Conservation (phyloP, 371 early-diverging fungal genomes). For the Syncephalastrum monosporum region DNA sequence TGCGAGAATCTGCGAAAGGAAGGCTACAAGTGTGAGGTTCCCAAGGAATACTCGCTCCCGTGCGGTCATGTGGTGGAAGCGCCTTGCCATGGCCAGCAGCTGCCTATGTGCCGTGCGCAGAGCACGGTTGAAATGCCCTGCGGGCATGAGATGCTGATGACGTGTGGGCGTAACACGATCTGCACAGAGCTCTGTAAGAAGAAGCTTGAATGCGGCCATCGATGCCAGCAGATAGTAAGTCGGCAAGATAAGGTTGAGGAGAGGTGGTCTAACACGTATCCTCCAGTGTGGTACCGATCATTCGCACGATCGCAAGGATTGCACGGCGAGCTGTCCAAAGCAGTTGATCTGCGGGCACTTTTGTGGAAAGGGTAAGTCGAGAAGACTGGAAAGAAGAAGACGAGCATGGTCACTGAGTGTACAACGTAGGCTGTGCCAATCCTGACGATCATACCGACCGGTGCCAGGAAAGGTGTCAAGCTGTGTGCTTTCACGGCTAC, state of each 20-base stretch:
- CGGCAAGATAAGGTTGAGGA: too few relatives aligned
- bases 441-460: slow-evolving; percentile 45
- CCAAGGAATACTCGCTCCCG: slow-evolving; percentile 4
- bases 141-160: slow-evolving; percentile 1
- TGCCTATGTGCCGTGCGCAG: too few relatives aligned
- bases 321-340: slow-evolving; percentile 37
- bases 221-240: slow-evolving; percentile 18
- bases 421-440: slow-evolving; percentile 36
- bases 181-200: slow-evolving; percentile 17
- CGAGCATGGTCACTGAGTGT: neutral
- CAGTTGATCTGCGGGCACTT: slow-evolving; percentile 49
- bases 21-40: slow-evolving; percentile 5
- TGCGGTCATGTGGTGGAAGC: slow-evolving; percentile 27
- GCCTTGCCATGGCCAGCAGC: neutral
- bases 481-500: slow-evolving; percentile 43
- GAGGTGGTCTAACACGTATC: neutral
- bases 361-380: slow-evolving; percentile 39
- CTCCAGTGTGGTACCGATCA: slow-evolving; percentile 35
- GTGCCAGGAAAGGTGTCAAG: slow-evolving; percentile 38
- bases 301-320: slow-evolving; percentile 29
- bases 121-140: slow-evolving; percentile 7
- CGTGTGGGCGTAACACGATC: slow-evolving; percentile 1
- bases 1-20: slow-evolving; percentile 12
- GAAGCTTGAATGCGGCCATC: slow-evolving; percentile 33
- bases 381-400: neutral